Percentiles rank a stretch among this genome's conserved stretches.
Evolutionary conservation across 768 basidiomycete genomes (phyloP).

Genomic region (Lactarius sp.): DNA sequence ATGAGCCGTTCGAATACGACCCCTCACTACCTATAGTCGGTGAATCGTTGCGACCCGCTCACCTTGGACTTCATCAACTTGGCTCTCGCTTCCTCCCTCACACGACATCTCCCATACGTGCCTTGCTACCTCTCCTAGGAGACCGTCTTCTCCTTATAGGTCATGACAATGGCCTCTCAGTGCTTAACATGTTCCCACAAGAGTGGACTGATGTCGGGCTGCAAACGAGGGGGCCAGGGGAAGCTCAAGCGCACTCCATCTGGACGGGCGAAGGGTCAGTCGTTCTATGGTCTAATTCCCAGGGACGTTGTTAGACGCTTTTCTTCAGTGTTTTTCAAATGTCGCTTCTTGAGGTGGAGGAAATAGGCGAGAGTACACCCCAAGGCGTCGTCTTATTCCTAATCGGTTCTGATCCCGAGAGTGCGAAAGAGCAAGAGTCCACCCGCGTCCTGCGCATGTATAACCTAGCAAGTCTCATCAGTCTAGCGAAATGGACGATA

Average conservation of each 20-base stretch:
- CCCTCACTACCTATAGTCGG: slow-evolving; percentile 40
- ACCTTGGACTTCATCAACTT: slow-evolving; percentile 67
- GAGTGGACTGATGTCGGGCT: slow-evolving; percentile 49
- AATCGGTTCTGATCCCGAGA: slow-evolving; percentile 58
- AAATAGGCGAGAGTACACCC: slow-evolving; percentile 50
- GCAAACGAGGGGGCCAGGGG: slow-evolving; percentile 55
- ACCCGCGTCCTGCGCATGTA: slow-evolving; percentile 71
- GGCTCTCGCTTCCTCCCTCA: slow-evolving; percentile 86
- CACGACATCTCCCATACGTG: slow-evolving; percentile 66
- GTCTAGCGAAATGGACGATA: slow-evolving; percentile 68
- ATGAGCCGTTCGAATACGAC: slow-evolving; percentile 16
- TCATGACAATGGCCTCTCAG: slow-evolving; percentile 73
- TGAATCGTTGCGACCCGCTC: slow-evolving; percentile 54
- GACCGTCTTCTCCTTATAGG: slow-evolving; percentile 71
- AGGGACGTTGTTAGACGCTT: not conserved
- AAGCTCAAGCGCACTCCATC: slow-evolving; percentile 60
- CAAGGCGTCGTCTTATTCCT: slow-evolving; percentile 76
- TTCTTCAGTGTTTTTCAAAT: slow-evolving; percentile 65
- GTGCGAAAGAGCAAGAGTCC: slow-evolving; percentile 52
- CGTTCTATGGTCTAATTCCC: not conserved
- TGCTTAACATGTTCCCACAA: slow-evolving; percentile 77
- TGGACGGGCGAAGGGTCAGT: slow-evolving; percentile 77
- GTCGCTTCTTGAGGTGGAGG: slow-evolving; percentile 61
- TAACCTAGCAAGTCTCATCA: slow-evolving; percentile 68
- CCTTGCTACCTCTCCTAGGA: slow-evolving; percentile 63